Conservation (phyloP, 805 yeast species). For the Yarrowia sp. region DNA sequence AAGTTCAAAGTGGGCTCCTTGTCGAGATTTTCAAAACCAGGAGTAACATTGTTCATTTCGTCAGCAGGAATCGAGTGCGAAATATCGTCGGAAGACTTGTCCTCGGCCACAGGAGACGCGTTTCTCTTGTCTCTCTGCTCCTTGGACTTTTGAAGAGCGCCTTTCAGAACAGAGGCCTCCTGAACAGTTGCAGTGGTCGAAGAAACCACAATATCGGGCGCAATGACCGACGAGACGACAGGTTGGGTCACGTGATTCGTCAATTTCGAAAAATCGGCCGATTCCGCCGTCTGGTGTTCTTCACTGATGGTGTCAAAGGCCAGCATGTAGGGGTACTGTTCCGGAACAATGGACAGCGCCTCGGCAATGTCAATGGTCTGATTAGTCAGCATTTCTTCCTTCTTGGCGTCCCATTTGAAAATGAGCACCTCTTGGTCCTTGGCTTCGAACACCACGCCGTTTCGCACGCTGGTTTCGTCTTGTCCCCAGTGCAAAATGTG, state of each 20-base stretch:
- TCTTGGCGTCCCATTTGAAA: conserved; percentile 52
- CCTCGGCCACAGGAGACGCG: background rate
- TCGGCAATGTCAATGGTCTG: conserved; percentile 49
- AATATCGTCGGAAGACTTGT: background rate
- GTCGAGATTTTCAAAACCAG: conserved; percentile 10
- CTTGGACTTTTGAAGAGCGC: conserved; percentile 51
- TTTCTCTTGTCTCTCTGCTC: conserved; percentile 41
- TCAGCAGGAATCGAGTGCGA: background rate
- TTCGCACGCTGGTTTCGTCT: conserved; percentile 51
- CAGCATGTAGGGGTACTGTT: conserved; percentile 52
- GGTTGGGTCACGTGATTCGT: conserved; percentile 41
- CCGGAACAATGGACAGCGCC: conserved; percentile 49
- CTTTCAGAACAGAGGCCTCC: conserved; percentile 55
- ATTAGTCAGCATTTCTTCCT: conserved; percentile 48
- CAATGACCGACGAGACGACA: background rate
- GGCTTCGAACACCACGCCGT: conserved; percentile 52
- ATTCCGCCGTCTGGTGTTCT: background rate
- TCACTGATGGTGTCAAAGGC: background rate
- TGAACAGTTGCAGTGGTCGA: conserved; percentile 60
- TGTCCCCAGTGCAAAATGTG: conserved; percentile 64
- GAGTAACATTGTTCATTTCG: conserved; percentile 2
- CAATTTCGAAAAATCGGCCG: conserved; percentile 52
- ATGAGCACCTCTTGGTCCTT: conserved; percentile 50
- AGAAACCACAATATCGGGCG: conserved; percentile 45
- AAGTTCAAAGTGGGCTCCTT: conserved; percentile 48